Base-by-base conservation (phyloP, 441 rosid genomes). In the Pelargonium hybrid region DNA sequence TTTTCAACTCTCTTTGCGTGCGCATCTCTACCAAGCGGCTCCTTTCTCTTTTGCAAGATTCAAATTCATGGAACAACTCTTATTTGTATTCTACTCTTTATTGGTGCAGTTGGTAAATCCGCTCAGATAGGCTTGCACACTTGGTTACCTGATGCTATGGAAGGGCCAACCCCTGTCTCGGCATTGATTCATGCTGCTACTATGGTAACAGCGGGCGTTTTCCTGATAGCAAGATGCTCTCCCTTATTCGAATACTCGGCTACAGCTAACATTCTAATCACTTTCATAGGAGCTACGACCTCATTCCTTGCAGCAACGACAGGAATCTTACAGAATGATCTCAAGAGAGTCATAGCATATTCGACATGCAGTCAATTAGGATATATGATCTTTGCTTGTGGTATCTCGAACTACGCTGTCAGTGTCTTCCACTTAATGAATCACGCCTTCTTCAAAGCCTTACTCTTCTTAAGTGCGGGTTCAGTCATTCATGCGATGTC, bases 361-460 rank as follows among this genome's bases (percentile, higher is more conserved):
- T 18, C 62, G 21, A 56, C 62, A 17, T 56, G 62, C 21, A 56
- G 62, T 56, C 25, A 56, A 56, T 56, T 17, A 56, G 62, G 62
- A 2, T 56, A 56, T 56, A 56, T 56, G 25, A 56, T 56, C 25
- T 56, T 56, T 18, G 23, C 62, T 56, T 56, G 23, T 8, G 62
- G 25, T 9, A 56, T 56, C 62, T 56, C 25, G 7, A 56, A 56
- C 62, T 56, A 56, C 7, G 11, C 11, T 3, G 62, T 56, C 17
- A 56, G 25, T 9, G 62, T 17, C 25, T 56, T 56, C 17, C 25
- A 56, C 62, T 56, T 56, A 56, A 56, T 56, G 62, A 56, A 56
- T 56, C 78, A 71, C 54, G 68, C 71, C 0, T 70, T 70, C 66
- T 75, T 65, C 63, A 75, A 71, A 70, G 71, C 78, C 70, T 66